These are phyloP conservation scores for Steccherinum ochraceum DNA, from an alignment of 768 basidiomycete genomes.

Conservation along the genomic window DNA sequence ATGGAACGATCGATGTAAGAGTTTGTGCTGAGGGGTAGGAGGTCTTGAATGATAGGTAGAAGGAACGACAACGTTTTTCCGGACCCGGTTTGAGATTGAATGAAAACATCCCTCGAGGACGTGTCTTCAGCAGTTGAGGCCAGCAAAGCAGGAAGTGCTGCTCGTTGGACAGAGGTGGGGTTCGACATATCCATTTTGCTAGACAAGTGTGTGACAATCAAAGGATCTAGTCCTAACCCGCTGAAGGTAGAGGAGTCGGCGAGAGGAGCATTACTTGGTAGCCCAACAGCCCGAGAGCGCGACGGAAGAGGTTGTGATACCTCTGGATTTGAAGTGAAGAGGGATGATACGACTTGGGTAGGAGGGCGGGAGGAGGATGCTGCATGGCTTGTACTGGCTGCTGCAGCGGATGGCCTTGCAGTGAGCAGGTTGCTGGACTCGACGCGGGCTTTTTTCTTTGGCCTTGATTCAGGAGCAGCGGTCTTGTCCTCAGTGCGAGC, in stretches of 20 bases:
- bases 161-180: constrained; percentile 88
- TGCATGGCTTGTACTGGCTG: constrained; percentile 14
- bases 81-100: constrained; percentile 95
- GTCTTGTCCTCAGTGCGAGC: constrained; percentile 30
- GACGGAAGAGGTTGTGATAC: constrained; percentile 11
- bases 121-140: constrained; percentile 30
- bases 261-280: constrained; percentile 82
- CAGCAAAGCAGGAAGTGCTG: constrained; percentile 60
- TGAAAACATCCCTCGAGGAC: constrained; percentile 69
- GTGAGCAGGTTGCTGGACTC: constrained; percentile 8
- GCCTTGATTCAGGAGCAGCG: constrained; percentile 24
- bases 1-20: constrained; percentile 94
- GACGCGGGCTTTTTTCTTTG: constrained; percentile 41
- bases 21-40: constrained; percentile 81
- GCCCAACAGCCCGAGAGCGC: background rate
- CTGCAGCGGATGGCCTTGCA: background rate
- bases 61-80: constrained; percentile 94
- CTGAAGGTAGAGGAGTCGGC: constrained; percentile 69
- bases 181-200: constrained; percentile 76
- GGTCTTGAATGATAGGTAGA: constrained; percentile 91
- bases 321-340: constrained; percentile 25
- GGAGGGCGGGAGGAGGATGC: constrained; percentile 23
- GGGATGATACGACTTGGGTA: constrained; percentile 65
- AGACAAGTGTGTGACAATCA: constrained; percentile 71
- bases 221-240: constrained; percentile 77